A percentile compares a stretch with the other conserved stretches of the same genome.
Evolutionary conservation across 805 yeast species (phyloP).

Genomic region (Lipomyces sp.): DNA sequence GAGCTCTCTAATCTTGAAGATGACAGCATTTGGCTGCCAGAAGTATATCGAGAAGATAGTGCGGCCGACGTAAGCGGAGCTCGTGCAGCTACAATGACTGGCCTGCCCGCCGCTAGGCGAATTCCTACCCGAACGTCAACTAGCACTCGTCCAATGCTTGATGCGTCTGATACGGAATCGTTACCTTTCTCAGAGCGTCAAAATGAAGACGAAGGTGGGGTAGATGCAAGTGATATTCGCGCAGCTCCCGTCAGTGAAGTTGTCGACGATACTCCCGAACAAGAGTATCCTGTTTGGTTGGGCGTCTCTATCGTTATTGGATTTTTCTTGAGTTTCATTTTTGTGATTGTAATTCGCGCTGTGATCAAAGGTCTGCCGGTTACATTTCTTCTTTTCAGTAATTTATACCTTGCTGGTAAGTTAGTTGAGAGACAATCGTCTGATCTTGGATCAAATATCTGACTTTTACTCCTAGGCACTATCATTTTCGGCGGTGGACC

Average conservation of each 20-base stretch:
- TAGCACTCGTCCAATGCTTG: slow-evolving; percentile 1
- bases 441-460: background rate
- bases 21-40: slow-evolving; percentile 29
- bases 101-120: slow-evolving; percentile 6
- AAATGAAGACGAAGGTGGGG: background rate
- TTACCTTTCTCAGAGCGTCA: background rate
- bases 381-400: slow-evolving; percentile 26
- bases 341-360: slow-evolving; percentile 30
- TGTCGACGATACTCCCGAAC: slow-evolving; percentile 10
- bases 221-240: slow-evolving; percentile 27
- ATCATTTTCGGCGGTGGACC: slow-evolving; percentile 37
- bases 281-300: slow-evolving; percentile 23
- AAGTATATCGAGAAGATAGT: slow-evolving; percentile 20
- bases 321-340: slow-evolving; percentile 23
- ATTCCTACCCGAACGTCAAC: slow-evolving; percentile 2
- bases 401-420: slow-evolving; percentile 31
- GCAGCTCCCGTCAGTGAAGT: slow-evolving; percentile 15
- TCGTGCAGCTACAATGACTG: background rate
- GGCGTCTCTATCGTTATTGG: slow-evolving; percentile 23
- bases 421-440: background rate
- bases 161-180: slow-evolving; percentile 6
- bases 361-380: slow-evolving; percentile 18
- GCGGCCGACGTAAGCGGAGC: slow-evolving; percentile 15
- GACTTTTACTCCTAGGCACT: slow-evolving; percentile 17
- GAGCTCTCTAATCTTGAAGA: slow-evolving; percentile 15